A percentile compares a stretch with the other conserved stretches of the same genome.
Evolutionary conservation across 768 basidiomycete species (phyloP).

Genomic region (Antrodiella citrinella): DNA sequence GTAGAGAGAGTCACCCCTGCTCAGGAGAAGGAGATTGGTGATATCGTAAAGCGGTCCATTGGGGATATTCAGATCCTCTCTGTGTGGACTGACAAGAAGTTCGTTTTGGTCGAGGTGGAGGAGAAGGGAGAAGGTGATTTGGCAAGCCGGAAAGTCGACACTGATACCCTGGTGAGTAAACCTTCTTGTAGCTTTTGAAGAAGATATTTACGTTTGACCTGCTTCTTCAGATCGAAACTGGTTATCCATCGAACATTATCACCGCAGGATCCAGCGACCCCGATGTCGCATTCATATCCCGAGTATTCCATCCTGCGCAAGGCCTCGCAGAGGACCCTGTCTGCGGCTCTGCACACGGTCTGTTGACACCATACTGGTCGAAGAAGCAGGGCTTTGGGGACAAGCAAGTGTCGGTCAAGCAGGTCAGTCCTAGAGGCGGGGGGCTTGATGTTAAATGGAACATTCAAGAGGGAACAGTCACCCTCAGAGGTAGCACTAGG

Average conservation of each 20-base stretch:
- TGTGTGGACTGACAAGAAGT: slow-evolving; percentile 26
- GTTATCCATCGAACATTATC: slow-evolving; percentile 29
- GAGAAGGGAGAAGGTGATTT: slow-evolving; percentile 25
- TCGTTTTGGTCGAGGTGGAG: slow-evolving; percentile 37
- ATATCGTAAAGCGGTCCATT: slow-evolving; percentile 29
- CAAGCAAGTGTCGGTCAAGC: slow-evolving; percentile 33
- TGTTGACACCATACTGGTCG: slow-evolving; percentile 44
- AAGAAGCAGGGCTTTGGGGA: slow-evolving; percentile 24
- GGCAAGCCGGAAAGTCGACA: slow-evolving; percentile 23
- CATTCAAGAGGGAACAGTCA: slow-evolving; percentile 4
- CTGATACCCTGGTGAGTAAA: slow-evolving; percentile 27
- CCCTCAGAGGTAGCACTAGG: background rate
- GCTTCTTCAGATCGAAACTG: slow-evolving; percentile 24
- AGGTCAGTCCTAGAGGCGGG: slow-evolving; percentile 46
- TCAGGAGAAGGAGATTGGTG: slow-evolving; percentile 24
- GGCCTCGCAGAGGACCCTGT: slow-evolving; percentile 39
- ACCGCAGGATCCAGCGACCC: slow-evolving; percentile 28
- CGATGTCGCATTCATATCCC: slow-evolving; percentile 35
- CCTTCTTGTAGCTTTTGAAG: background rate
- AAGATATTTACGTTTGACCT: background rate
- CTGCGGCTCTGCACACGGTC: slow-evolving; percentile 45
- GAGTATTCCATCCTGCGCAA: slow-evolving; percentile 38
- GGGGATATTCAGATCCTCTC: slow-evolving; percentile 31
- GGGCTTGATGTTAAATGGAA: slow-evolving; percentile 33
- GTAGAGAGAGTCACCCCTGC: slow-evolving; percentile 20